phyloP scores from a whole-genome alignment of 1,139 yeast genomes.

The Williopsis jadinii region DNA sequence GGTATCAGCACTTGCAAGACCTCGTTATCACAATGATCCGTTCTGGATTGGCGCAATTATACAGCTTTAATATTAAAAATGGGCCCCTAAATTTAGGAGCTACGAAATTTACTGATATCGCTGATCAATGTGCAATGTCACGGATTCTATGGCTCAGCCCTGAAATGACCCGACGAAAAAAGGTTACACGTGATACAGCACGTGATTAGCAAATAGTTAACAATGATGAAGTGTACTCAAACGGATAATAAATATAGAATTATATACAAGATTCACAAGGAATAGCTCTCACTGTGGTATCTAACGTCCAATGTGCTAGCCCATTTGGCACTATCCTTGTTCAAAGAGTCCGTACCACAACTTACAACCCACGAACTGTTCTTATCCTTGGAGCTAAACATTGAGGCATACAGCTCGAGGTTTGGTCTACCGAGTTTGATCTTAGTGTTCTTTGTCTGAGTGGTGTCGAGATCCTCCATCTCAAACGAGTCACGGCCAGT shows the following conservation, averaged over 20 bases:
- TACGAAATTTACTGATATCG: too few relatives aligned
- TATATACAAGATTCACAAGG: conserved; percentile 6
- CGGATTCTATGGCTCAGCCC: too few relatives aligned
- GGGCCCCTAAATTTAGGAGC: too few relatives aligned
- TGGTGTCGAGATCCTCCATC: conserved; percentile 15
- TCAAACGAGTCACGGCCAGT: conserved; percentile 16
- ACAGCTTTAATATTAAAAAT: too few relatives aligned
- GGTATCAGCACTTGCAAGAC: too few relatives aligned
- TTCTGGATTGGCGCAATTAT: too few relatives aligned
- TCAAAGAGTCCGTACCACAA: conserved; percentile 60
- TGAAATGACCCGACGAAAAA: too few relatives aligned
- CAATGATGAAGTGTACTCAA: neutral
- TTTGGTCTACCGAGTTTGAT: conserved; percentile 35
- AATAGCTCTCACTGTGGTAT: conserved; percentile 36
- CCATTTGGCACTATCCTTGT: conserved; percentile 39
- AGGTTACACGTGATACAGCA: too few relatives aligned
- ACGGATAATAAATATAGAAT: neutral
- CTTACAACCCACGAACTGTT: conserved; percentile 47
- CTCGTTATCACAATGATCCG: too few relatives aligned
- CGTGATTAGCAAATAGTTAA: neutral
- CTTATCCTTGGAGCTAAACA: conserved; percentile 11
- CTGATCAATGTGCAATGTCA: too few relatives aligned
- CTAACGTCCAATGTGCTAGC: conserved; percentile 32
- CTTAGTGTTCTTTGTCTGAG: neutral
- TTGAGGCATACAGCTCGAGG: conserved; percentile 25